phyloP scores from a whole-genome alignment of 1,284 basidiomycete species.

The Microbotryum scabiosae region DNA sequence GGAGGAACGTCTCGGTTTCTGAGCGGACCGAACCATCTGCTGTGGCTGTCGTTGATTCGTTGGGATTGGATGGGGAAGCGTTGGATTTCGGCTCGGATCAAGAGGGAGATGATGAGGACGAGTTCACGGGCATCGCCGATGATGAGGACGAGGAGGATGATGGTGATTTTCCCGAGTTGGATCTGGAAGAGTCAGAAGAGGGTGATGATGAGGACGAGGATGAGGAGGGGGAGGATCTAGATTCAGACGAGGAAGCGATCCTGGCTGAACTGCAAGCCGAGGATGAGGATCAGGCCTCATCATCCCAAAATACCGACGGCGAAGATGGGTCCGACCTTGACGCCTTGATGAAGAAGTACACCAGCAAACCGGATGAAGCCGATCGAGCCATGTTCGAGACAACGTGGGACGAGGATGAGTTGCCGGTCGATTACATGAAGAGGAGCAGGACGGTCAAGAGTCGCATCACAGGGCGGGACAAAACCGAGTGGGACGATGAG shows the following conservation, averaged over 20 bases:
- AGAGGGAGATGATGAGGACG: constrained; percentile 15
- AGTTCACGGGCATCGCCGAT: constrained; percentile 5
- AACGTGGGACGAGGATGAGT: constrained; percentile 35
- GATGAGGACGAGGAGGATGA: constrained; percentile 27
- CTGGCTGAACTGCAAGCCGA: constrained; percentile 38
- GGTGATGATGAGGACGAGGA: constrained; percentile 37
- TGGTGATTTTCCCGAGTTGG: constrained; percentile 46
- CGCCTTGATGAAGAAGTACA: constrained; percentile 34
- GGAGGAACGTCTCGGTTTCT: no score
- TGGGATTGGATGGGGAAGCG: constrained; percentile 9
- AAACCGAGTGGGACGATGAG: constrained; percentile 75
- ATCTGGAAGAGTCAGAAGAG: constrained; percentile 41
- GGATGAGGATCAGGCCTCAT: constrained; percentile 40
- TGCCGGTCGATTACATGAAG: constrained; percentile 39
- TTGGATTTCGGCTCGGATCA: constrained; percentile 21
- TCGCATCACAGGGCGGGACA: constrained; percentile 75
- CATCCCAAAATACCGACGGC: constrained; percentile 32
- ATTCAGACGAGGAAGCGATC: constrained; percentile 41
- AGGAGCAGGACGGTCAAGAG: constrained; percentile 50
- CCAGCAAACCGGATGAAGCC: constrained; percentile 41
- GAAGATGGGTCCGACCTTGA: constrained; percentile 24
- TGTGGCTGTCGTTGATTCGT: neutral
- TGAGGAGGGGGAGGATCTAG: constrained; percentile 21
- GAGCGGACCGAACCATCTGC: no score
- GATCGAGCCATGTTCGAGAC: constrained; percentile 33